Conservation (phyloP, 2,329 filamentous ascomycete species). For the Blumeria hordei region DNA sequence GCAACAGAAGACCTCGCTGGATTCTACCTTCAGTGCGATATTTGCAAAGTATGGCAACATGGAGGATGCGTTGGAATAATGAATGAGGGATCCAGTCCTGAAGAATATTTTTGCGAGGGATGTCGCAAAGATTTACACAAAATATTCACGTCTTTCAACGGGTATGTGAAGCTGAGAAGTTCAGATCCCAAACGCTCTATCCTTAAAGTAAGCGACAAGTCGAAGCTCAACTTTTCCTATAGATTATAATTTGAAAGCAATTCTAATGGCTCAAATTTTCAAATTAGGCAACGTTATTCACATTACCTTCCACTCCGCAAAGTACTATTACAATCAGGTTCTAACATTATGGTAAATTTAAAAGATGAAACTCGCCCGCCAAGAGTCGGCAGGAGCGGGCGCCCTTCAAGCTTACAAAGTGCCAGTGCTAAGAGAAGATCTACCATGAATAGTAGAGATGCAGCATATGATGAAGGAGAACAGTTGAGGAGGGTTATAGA, state of each 20-base stretch:
- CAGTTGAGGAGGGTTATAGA: slow-evolving; percentile 74
- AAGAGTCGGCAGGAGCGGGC: slow-evolving; percentile 31
- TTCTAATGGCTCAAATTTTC: too few relatives aligned
- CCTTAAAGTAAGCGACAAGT: too few relatives aligned
- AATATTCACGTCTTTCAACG: slow-evolving; percentile 55
- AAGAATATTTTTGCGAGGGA: slow-evolving; percentile 94
- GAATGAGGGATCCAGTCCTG: slow-evolving; percentile 75
- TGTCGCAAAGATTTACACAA: slow-evolving; percentile 83
- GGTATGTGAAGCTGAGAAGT: slow-evolving; percentile 32
- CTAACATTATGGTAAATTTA: slow-evolving; percentile 37
- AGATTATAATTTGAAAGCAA: too few relatives aligned
- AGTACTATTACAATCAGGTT: slow-evolving; percentile 26
- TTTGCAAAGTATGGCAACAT: slow-evolving; percentile 97
- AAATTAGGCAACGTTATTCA: slow-evolving; percentile 36
- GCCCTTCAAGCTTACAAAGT: slow-evolving; percentile 17
- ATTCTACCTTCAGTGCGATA: slow-evolving; percentile 93
- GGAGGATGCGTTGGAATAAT: slow-evolving; percentile 94
- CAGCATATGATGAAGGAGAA: slow-evolving; percentile 88
- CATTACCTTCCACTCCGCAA: slow-evolving; percentile 37
- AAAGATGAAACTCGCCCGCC: slow-evolving; percentile 35
- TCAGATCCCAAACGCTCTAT: too few relatives aligned
- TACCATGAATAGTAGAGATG: slow-evolving; percentile 91
- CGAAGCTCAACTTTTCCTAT: too few relatives aligned
- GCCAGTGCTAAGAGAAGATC: slow-evolving; percentile 47
- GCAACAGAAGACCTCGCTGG: slow-evolving; percentile 59